Conservation (phyloP, 2,329 filamentous ascomycete genomes). For the Penicillium frequentans region DNA sequence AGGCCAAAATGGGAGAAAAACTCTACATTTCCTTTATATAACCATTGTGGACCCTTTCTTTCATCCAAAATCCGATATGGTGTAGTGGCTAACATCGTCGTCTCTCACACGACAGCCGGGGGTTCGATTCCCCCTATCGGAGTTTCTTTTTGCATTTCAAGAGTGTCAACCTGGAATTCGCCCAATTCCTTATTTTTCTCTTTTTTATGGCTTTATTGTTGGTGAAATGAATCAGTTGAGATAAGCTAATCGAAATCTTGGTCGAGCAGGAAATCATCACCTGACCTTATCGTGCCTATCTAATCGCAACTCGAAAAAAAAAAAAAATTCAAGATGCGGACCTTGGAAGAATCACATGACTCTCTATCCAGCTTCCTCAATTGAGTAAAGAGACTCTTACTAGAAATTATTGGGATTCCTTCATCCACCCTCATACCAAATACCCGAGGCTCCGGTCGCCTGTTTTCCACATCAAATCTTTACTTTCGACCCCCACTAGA, state of each 20-base stretch:
- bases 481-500: not conserved
- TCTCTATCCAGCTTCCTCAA: not conserved
- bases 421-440: not conserved
- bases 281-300: not conserved
- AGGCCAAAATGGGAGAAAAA: too few species aligned
- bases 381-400: not conserved
- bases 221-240: not conserved
- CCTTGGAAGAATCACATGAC: not conserved
- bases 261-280: not conserved
- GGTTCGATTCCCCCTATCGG: constrained; percentile 32
- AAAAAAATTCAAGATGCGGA: not conserved
- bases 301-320: not conserved
- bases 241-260: not conserved
- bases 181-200: not conserved
- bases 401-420: not conserved
- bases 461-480: not conserved
- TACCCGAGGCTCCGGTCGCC: not conserved
- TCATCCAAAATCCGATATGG: constrained; percentile 8
- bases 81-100: constrained; percentile 32
- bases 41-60: too few species aligned
- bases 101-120: constrained; percentile 32
- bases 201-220: not conserved
- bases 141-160: constrained; percentile 9
- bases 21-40: too few species aligned
- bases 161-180: not conserved